Evolutionary conservation across 306 rosid genomes (phyloP).

Genomic region (Rubus idaeus): DNA sequence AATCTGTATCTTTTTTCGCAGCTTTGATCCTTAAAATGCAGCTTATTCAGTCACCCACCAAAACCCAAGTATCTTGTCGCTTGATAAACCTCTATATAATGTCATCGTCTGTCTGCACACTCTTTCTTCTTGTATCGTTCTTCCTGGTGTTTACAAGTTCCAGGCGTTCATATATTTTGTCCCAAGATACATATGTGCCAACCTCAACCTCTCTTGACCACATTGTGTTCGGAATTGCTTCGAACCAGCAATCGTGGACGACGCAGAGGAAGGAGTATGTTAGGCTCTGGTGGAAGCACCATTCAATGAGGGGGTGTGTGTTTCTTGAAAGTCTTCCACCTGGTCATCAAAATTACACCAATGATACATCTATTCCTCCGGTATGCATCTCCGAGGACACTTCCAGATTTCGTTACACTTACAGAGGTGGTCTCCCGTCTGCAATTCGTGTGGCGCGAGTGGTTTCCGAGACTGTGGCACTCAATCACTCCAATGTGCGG

Average conservation of each 20-base stretch:
- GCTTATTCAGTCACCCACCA: conserved; percentile 39
- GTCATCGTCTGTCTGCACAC: conserved; percentile 47
- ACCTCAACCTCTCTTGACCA: conserved; percentile 61
- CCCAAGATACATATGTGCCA: conserved; percentile 28
- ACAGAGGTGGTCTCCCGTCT: conserved; percentile 43
- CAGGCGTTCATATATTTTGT: conserved; percentile 12
- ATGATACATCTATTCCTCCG: conserved; percentile 62
- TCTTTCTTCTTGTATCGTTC: conserved; percentile 52
- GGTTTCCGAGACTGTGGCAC: conserved; percentile 60
- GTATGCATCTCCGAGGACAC: conserved; percentile 67
- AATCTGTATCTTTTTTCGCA: not conserved
- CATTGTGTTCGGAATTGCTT: conserved; percentile 84
- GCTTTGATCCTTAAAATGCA: conserved; percentile 42
- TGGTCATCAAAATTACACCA: conserved; percentile 18
- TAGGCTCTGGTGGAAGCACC: conserved; percentile 68
- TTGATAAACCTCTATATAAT: conserved; percentile 43
- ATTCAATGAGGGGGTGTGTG: conserved; percentile 67
- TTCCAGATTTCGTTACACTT: conserved; percentile 67
- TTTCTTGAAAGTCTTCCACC: conserved; percentile 52
- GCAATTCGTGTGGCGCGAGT: conserved; percentile 82
- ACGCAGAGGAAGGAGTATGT: conserved; percentile 52
- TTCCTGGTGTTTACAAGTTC: conserved; percentile 34
- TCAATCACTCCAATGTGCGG: conserved; percentile 56
- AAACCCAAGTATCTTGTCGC: conserved; percentile 33
- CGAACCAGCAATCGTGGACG: conserved; percentile 57